Evolutionary conservation across 352 stramenopile genomes (phyloP), one percentile per base, ranked within the genome.

Genomic region (Globisporangium okanoganense): DNA sequence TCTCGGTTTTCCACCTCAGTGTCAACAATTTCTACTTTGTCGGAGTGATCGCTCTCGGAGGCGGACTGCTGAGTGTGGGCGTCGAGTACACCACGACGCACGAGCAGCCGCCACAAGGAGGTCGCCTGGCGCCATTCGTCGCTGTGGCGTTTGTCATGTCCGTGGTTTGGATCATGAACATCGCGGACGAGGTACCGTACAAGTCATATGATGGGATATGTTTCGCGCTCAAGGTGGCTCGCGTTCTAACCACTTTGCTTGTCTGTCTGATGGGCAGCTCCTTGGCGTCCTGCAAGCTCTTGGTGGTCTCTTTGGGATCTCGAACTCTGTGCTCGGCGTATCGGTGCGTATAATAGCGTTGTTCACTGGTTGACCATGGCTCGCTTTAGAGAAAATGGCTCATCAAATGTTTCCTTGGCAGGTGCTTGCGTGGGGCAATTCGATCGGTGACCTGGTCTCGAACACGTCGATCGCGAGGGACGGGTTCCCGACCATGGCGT

Each of bases 81-180:
- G 68, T 94, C 24, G 74, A 87, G 43, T 67, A 75, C 45, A 73
- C 67, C 2, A 81, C 79, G 0, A 79, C 72, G 9, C 58, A 71
- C 3, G 69, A 81, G 22, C 64, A 62, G 10, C 84, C 84, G 27
- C 84, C 84, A 1, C 62, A 76, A 50, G 82, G 80, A n/a, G 62
- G 56, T 50, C 56, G 63, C 6, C 56, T 92, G 12, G 71, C 73
- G 5, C 79, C 82, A 38, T 90, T 87, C 25, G 73, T 94, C 36
- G 79, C 65, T 29, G 61, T 90, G n/a, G 84, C 76, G 16, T 94
- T 94, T 51, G 72, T 85, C 24, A 94, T 94, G 82, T 94, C 84
- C 3, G 79, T 94, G 41, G 77, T 92, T 57, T 94, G 84, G 84
- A 94, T 94, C 65, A 91, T 91, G 82, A 90, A 87, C 22, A 90